Base-by-base conservation (phyloP, 2,329 filamentous ascomycete species). In the Neopestalotiopsis sp. region DNA sequence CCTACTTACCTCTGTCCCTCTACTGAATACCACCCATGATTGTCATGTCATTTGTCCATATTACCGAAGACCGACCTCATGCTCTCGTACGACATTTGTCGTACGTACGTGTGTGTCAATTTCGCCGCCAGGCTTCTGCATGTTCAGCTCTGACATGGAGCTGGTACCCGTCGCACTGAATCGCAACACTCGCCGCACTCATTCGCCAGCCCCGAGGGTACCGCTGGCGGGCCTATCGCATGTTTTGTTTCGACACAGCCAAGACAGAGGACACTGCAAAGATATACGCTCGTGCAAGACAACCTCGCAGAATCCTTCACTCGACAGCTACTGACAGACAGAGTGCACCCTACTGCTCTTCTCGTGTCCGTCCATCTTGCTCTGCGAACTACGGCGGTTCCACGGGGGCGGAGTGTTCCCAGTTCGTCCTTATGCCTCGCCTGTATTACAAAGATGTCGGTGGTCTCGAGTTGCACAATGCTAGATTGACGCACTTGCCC, bases 401-500 rank as follows among this genome's bases (percentile, higher is more conserved):
- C 34, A 38, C 34, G 10, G 34, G 6, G 34, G 10, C 10, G 34
- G 10, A 38, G 34, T 10, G 34, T 6, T 38, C 34, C 24, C 34
- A 38, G 34, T 38, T 38, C 34, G 34, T 38, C 34, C n/a, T 30
- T 9, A 58, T 65, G 40, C 45, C 49, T 68, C 61, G 59, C 68
- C 67, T 67, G 70, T 72, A 64, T 64, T 64, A 72, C 69, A 68
- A 5, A 71, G 65, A 71, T 69, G 67, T 40, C 70, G 69, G 71
- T 71, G 66, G 69, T 70, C 66, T 65, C 45, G 61, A 65, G 63
- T 67, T 42, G 66, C 64, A 69, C 61, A 34, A 68, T 71, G 68
- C 64, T 68, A 69, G 68, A 74, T 72, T 66, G 58, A 70, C 64
- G 71, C 67, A 70, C 61, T 64, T 68, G 71, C 61, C 72, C 71